These are phyloP conservation scores for Avena insularis DNA, from an alignment of 176 grass and related monocot species.

Conservation along the genomic window DNA sequence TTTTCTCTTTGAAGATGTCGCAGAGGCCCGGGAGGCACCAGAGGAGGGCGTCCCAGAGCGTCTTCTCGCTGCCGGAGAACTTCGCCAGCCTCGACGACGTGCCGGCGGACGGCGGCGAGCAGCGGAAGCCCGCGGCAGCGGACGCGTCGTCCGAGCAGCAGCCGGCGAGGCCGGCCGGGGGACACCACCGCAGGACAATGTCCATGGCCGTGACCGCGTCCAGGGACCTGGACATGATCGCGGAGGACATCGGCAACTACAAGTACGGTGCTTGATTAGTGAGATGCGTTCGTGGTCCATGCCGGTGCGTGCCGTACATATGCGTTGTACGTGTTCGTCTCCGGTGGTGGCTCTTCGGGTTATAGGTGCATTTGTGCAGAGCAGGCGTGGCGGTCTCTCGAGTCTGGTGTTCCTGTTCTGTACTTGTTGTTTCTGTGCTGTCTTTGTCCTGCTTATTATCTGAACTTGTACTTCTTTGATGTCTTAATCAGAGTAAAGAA, in stretches of 20 bases:
- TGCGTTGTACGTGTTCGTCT: neutral
- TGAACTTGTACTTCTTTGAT: slow-evolving; percentile 10
- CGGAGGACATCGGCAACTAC: slow-evolving; percentile 57
- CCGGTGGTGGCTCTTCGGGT: neutral
- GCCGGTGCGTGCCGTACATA: neutral
- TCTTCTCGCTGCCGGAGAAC: slow-evolving; percentile 86
- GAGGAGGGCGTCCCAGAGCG: slow-evolving; percentile 83
- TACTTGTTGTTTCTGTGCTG: slow-evolving; percentile 11
- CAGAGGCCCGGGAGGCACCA: slow-evolving; percentile 77
- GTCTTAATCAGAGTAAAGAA: slow-evolving; percentile 47
- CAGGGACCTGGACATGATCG: slow-evolving; percentile 62
- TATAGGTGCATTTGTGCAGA: slow-evolving; percentile 41
- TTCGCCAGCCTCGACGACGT: slow-evolving; percentile 72
- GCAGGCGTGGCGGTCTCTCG: neutral
- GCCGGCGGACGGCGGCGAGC: slow-evolving; percentile 47
- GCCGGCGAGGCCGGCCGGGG: slow-evolving; percentile 47
- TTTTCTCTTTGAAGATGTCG: slow-evolving; percentile 49
- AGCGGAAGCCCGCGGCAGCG: slow-evolving; percentile 55
- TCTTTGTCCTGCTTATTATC: slow-evolving; percentile 20
- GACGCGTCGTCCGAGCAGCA: slow-evolving; percentile 44
- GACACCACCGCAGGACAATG: slow-evolving; percentile 62
- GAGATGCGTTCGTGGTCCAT: neutral
- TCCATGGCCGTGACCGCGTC: slow-evolving; percentile 53
- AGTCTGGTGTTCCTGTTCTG: neutral
- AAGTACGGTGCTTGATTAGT: slow-evolving; percentile 53